These are phyloP conservation scores for Chlorella sp. DNA, from an alignment of 139 green algal species.

Conservation along the genomic window DNA sequence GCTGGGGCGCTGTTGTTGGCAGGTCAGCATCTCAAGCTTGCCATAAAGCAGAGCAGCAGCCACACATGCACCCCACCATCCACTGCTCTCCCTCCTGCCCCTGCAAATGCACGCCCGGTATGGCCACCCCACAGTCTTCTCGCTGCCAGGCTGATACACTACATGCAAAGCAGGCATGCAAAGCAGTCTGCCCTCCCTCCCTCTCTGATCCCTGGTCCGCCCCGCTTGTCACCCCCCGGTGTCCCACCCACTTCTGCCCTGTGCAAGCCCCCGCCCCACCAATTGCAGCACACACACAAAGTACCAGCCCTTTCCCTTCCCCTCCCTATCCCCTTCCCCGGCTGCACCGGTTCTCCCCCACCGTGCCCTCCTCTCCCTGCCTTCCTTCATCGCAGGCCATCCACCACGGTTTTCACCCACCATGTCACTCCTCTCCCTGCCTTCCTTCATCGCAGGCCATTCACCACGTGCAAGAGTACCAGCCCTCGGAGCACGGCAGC, in stretches of 20 bases:
- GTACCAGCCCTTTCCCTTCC: neutral
- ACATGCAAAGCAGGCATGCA: too few relatives aligned
- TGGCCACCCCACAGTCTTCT: too few relatives aligned
- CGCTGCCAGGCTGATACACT: too few relatives aligned
- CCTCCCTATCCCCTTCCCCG: neutral
- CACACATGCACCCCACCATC: too few relatives aligned
- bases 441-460: neutral
- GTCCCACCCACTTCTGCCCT: neutral
- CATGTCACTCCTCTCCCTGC: neutral
- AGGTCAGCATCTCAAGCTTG: neutral
- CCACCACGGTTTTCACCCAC: neutral
- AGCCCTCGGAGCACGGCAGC: conserved; percentile 32
- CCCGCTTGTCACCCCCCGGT: too few relatives aligned
- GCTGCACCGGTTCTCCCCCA: too few relatives aligned
- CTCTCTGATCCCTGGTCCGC: neutral
- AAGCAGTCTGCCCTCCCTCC: too few relatives aligned
- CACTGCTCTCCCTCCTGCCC: too few relatives aligned
- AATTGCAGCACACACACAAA: neutral
- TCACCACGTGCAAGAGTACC: conserved; percentile 23
- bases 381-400: neutral
- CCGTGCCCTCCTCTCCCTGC: neutral
- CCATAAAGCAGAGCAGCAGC: too few relatives aligned
- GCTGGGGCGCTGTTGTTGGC: neutral
- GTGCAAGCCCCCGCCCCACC: neutral
- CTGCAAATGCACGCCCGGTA: too few relatives aligned